A percentile compares a stretch with the other conserved stretches of the same genome.
Conservation (phyloP, 345 rosid genomes). For the Ricinus communis region DNA sequence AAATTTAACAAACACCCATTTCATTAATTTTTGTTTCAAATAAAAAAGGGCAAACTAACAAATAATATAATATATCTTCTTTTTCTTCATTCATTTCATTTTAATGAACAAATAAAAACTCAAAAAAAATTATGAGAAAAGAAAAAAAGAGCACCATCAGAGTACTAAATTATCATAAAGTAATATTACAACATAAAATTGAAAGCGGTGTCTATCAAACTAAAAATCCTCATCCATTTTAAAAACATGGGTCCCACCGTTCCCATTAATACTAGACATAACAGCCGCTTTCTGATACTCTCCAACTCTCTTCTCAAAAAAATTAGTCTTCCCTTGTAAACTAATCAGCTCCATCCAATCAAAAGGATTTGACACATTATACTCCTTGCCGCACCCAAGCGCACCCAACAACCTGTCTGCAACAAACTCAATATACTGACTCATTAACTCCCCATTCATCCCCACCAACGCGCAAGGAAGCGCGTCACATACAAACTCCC, state of each 20-base stretch:
- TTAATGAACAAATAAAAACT: not conserved
- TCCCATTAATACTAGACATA: slow-evolving; percentile 62
- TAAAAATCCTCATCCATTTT: slow-evolving; percentile 78
- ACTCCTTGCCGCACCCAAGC: slow-evolving; percentile 69
- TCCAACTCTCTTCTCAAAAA: slow-evolving; percentile 82
- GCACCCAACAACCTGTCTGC: slow-evolving; percentile 73
- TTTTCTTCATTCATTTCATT: not conserved
- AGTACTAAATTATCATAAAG: not conserved
- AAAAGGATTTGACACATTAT: slow-evolving; percentile 61
- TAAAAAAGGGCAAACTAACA: no score
- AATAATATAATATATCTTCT: not conserved
- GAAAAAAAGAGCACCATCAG: not conserved
- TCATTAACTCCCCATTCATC: slow-evolving; percentile 74
- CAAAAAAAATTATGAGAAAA: not conserved
- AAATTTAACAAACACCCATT: no score
- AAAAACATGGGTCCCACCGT: slow-evolving; percentile 61
- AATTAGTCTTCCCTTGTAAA: slow-evolving; percentile 83
- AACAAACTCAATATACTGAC: slow-evolving; percentile 85
- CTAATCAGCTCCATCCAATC: slow-evolving; percentile 96
- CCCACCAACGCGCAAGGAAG: slow-evolving; percentile 87
- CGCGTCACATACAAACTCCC: slow-evolving; percentile 92
- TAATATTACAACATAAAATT: no score
- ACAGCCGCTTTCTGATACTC: slow-evolving; percentile 82
- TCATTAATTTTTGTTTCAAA: no score
- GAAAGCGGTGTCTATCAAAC: no score